Base-by-base conservation (phyloP, 305 asterid genomes). In the Fraxinus floribunda region DNA sequence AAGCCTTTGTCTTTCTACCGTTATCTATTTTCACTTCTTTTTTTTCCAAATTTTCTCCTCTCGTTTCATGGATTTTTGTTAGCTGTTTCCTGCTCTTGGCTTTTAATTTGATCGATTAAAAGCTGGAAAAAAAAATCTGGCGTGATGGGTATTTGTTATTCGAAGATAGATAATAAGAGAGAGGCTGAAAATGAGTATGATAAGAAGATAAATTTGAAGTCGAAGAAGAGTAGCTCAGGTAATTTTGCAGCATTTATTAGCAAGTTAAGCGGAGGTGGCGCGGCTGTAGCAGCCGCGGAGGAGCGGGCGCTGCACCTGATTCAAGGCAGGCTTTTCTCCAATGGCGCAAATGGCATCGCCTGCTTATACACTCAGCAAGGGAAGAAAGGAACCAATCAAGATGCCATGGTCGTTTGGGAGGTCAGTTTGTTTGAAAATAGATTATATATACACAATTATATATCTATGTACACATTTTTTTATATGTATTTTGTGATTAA, bases 91-190 rank as follows among this genome's bases (percentile, higher is more conserved):
- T 26, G 11, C 44, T 3, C 78, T 15, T 52, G 68, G 55, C 79
- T 15, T 11, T 16, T n/a, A 41, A 68, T 44, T 70, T 52, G 77
- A 30, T 68, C 75, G 29, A 70, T 29, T 70, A 70, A 70, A 70
- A 15, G 41, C 76, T 70, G 41, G 13, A 18, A 24, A 5, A 49
- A 68, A 70, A 13, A 29, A 52, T 70, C 72, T 24, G 66, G 71
- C 39, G 57, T 79, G 66, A 96, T 96, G 99, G 99, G 99, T 88
- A 92, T 92, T 88, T 96, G 99, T 83, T 89, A 89, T 87, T 96
- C 99, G 7, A 90, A 97, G 55, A 35, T 34, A 29, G 78, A 82
- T 62, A 88, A 87, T 68, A 91, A 83, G 90, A 88, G 86, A 75
- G 89, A 62, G 84, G 35, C 85, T 74, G 92, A 86, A 49, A 83